Base-by-base conservation (phyloP, 1,284 basidiomycete genomes). In the Cutaneotrichosporon sp. region DNA sequence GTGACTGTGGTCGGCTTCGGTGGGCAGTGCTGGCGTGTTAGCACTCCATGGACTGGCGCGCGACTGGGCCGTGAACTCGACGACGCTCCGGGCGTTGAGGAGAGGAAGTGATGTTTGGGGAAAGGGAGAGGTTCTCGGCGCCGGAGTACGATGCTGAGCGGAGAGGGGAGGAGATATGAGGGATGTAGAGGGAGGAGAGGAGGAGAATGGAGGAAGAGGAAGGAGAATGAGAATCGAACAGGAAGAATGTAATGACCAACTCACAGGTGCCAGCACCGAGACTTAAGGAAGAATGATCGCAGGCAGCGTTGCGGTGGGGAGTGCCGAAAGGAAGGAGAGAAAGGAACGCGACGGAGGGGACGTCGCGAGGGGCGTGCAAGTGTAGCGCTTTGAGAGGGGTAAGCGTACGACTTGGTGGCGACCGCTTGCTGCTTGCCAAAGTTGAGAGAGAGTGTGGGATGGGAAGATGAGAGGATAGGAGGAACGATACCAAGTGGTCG, bases 1-100 rank as follows among this genome's bases (percentile, higher is more conserved):
- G 55, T 56, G 55, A 56, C 55, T 56, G 55, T 40, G 55, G 55
- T 56, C 55, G 55, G 55, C 55, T 56, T 56, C 55, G 55, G 55
- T 56, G 55, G 55, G 55, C 55, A 42, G 50, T 16, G 22, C 50
- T 52, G 50, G 50, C 30, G 47, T 52, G 50, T 52, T 52, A 52
- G 50, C 26, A 31, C 22, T 42, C 14, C 40, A 42, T 42, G 10
- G 40, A 42, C 40, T 16, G 40, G 10, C 40, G 40, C 40, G 40
- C 40, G 40, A 42, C 40, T 13, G 40, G 14, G 40, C 10, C 14
- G 14, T 26, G 5, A 42, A 42, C 40, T 16, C 40, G 40, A 14
- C 10, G 40, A 42, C 40, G 40, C 26, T 52, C 26, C 26, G 14
- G 26, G 22, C 16, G 50, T 16, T 13, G 50, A 22, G 30, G 7